Evolutionary conservation across 768 basidiomycete species (phyloP).

Genomic region (Hygrocybe coccinea): DNA sequence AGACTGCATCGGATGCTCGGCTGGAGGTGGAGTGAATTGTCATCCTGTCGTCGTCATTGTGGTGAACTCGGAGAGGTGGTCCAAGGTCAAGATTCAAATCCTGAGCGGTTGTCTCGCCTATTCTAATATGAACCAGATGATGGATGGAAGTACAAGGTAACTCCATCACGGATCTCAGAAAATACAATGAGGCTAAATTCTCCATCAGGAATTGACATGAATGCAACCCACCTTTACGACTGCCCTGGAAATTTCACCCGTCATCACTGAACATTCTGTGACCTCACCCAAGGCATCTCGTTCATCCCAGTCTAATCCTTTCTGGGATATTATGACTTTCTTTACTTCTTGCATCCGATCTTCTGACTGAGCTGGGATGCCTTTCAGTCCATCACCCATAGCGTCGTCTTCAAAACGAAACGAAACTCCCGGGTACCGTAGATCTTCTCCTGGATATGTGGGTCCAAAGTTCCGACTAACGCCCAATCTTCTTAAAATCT

Average conservation of each 20-base stretch:
- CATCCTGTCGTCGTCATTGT: conserved; percentile 89
- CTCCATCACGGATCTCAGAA: conserved; percentile 65
- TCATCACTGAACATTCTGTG: conserved; percentile 58
- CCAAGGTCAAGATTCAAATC: conserved; percentile 78
- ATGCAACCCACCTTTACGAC: conserved; percentile 54
- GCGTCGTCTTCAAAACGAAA: conserved; percentile 80
- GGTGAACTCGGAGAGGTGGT: conserved; percentile 67
- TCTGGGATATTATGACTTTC: conserved; percentile 68
- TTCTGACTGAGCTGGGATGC: conserved; percentile 39
- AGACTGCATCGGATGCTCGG: conserved; percentile 41
- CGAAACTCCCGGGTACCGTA: conserved; percentile 78
- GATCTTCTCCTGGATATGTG: conserved; percentile 70
- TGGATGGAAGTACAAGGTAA: conserved; percentile 65
- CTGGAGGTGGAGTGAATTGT: conserved; percentile 60
- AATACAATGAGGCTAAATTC: not conserved
- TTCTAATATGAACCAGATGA: conserved; percentile 53
- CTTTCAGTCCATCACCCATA: conserved; percentile 51
- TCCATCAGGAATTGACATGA: not conserved
- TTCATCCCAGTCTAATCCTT: conserved; percentile 48
- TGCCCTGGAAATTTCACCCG: conserved; percentile 62
- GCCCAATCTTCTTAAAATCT: conserved; percentile 56
- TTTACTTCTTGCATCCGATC: conserved; percentile 74
- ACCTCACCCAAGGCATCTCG: conserved; percentile 74
- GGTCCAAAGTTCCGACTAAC: conserved; percentile 77
- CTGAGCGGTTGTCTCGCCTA: conserved; percentile 78